Evolutionary conservation across 805 yeast species (phyloP).

Genomic region (Limtongia smithiae): DNA sequence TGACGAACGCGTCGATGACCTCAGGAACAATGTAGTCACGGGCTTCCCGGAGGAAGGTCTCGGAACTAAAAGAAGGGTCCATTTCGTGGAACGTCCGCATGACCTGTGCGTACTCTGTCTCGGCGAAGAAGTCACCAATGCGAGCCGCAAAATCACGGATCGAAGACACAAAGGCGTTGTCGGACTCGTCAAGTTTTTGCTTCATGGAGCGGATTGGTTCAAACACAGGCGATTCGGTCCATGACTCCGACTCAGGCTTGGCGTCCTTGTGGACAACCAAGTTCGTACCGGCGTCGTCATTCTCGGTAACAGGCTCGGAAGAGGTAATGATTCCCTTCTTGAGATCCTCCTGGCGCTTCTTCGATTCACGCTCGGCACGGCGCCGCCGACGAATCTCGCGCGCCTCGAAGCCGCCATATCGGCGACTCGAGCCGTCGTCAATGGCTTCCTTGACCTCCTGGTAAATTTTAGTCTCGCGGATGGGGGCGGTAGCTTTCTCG

Average conservation of each 20-base stretch:
- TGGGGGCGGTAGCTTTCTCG: slow-evolving; percentile 83
- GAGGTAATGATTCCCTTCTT: slow-evolving; percentile 50
- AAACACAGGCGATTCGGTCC: slow-evolving; percentile 70
- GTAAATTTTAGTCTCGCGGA: slow-evolving; percentile 82
- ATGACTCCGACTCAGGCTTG: slow-evolving; percentile 61
- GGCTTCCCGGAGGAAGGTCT: slow-evolving; percentile 72
- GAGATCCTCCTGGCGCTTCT: slow-evolving; percentile 42
- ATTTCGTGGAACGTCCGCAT: slow-evolving; percentile 75
- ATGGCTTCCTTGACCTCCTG: slow-evolving; percentile 84
- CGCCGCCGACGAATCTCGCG: slow-evolving; percentile 76
- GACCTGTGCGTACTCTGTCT: slow-evolving; percentile 95
- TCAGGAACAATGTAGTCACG: slow-evolving; percentile 94
- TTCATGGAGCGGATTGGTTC: slow-evolving; percentile 57
- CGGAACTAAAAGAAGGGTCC: slow-evolving; percentile 84
- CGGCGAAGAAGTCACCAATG: slow-evolving; percentile 85
- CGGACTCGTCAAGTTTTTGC: slow-evolving; percentile 76
- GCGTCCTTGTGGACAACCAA: slow-evolving; percentile 62
- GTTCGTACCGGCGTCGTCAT: slow-evolving; percentile 36
- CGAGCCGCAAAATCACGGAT: slow-evolving; percentile 77
- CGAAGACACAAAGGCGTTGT: slow-evolving; percentile 80
- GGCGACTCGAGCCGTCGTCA: slow-evolving; percentile 83
- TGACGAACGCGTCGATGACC: slow-evolving; percentile 88
- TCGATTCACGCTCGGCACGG: slow-evolving; percentile 48
- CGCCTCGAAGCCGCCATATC: slow-evolving; percentile 88
- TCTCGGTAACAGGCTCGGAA: slow-evolving; percentile 65